phyloP scores from a whole-genome alignment of 371 early-diverging fungal genomes.

The Cokeromyces recurvatus region DNA sequence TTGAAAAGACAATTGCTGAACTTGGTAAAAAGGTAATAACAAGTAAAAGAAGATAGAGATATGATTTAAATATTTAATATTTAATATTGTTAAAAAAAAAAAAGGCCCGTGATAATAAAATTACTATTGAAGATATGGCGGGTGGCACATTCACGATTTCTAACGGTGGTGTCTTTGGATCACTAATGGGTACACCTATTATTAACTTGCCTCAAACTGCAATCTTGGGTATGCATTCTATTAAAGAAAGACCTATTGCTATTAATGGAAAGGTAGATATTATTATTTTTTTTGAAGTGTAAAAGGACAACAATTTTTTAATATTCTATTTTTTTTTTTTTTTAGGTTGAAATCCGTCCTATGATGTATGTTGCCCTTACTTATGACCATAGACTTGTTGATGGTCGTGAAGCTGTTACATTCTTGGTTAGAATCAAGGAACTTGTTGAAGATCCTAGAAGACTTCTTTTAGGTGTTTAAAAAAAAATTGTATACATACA shows the following conservation, averaged over 20 bases:
- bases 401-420: slow-evolving; percentile 97
- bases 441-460: slow-evolving; percentile 91
- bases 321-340: too few relatives aligned
- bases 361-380: slow-evolving; percentile 99
- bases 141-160: slow-evolving; percentile 99
- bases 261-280: slow-evolving; percentile 90
- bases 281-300: not conserved
- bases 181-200: slow-evolving; percentile 95
- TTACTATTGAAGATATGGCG: slow-evolving; percentile 94
- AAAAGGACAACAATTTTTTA: not conserved
- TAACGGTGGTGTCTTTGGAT: slow-evolving; percentile 98
- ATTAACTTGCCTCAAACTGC: slow-evolving; percentile 97
- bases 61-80: not conserved
- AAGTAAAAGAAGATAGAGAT: too few relatives aligned
- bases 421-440: slow-evolving; percentile 97
- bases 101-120: slow-evolving; percentile 92
- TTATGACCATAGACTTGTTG: slow-evolving; percentile 97
- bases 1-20: slow-evolving; percentile 88
- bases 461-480: slow-evolving; percentile 83
- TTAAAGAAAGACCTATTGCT: slow-evolving; percentile 93
- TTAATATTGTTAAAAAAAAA: too few relatives aligned
- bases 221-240: slow-evolving; percentile 97
- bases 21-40: slow-evolving; percentile 72
- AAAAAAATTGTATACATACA: too few relatives aligned
- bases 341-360: slow-evolving; percentile 85